phyloP scores from a whole-genome alignment of 148 eudicot genomes.

The Limonium bicolor region DNA sequence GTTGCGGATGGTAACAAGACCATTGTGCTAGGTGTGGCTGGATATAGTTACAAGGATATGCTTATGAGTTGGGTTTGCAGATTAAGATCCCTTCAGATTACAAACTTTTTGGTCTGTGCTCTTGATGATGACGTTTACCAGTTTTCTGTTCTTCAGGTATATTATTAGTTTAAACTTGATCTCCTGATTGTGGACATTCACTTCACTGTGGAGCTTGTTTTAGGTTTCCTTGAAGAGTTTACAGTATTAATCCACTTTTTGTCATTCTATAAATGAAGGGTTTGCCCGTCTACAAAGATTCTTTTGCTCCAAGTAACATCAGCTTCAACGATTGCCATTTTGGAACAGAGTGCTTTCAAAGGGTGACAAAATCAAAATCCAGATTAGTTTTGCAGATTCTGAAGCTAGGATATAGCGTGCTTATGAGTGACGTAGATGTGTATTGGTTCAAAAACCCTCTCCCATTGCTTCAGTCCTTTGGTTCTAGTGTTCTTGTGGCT shows the following conservation, averaged over 20 bases:
- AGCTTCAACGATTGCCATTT: constrained; percentile 91
- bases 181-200: too few relatives aligned
- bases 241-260: too few relatives aligned
- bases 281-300: constrained; percentile 58
- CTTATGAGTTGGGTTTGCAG: constrained; percentile 96
- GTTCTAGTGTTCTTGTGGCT: constrained; percentile 63
- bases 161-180: not conserved
- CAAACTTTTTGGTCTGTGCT: constrained; percentile 69
- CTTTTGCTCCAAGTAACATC: constrained; percentile 59
- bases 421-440: constrained; percentile 85
- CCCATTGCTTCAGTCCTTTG: constrained; percentile 54
- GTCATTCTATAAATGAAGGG: constrained; percentile 31
- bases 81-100: constrained; percentile 39
- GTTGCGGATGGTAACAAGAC: constrained; percentile 52
- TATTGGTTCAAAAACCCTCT: constrained; percentile 92
- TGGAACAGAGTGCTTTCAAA: constrained; percentile 84
- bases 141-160: constrained; percentile 71
- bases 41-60: constrained; percentile 93
- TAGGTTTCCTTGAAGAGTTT: constrained; percentile 2
- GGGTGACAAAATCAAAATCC: constrained; percentile 82
- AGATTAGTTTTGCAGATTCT: constrained; percentile 71
- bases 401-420: constrained; percentile 71
- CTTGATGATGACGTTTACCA: constrained; percentile 73
- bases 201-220: not conserved
- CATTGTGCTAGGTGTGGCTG: constrained; percentile 65